Percentiles rank a stretch among this genome's conserved stretches.
Evolutionary conservation across 805 yeast species (phyloP).

Genomic region (Brettanomyces bruxellensis): DNA sequence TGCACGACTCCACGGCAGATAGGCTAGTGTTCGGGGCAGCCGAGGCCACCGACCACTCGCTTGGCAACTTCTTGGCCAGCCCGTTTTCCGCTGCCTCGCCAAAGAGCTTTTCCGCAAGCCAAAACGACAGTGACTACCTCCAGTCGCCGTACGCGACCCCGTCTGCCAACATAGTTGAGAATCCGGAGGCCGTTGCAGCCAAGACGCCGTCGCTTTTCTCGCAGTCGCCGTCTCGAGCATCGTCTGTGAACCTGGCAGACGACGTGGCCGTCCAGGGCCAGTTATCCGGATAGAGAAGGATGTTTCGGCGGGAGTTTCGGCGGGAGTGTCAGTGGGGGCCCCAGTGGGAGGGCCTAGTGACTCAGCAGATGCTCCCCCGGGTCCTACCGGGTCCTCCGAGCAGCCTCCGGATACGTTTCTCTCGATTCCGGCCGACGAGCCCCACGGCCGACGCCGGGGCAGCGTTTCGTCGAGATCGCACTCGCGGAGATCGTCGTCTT

Average conservation of each 20-base stretch:
- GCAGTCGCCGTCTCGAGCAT: constrained; percentile 34
- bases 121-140: constrained; percentile 7
- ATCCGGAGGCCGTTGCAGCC: constrained; percentile 33
- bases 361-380: too few relatives aligned
- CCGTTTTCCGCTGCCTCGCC: constrained; percentile 7
- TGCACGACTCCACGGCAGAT: background rate
- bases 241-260: constrained; percentile 15
- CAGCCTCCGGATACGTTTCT: background rate
- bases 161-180: constrained; percentile 17
- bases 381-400: too few relatives aligned
- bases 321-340: background rate
- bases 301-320: too few relatives aligned
- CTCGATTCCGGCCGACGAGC: constrained; percentile 22
- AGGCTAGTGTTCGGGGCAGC: background rate
- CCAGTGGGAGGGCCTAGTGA: background rate
- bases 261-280: background rate
- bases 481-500: too few relatives aligned
- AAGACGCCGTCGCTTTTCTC: constrained; percentile 51
- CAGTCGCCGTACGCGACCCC: constrained; percentile 10
- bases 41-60: background rate
- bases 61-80: background rate
- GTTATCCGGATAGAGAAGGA: background rate
- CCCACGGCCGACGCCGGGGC: constrained; percentile 27
- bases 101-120: constrained; percentile 12
- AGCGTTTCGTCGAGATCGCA: constrained; percentile 12